Base-by-base conservation (phyloP, 768 basidiomycete species). In the Leccinum subtestaceum region DNA sequence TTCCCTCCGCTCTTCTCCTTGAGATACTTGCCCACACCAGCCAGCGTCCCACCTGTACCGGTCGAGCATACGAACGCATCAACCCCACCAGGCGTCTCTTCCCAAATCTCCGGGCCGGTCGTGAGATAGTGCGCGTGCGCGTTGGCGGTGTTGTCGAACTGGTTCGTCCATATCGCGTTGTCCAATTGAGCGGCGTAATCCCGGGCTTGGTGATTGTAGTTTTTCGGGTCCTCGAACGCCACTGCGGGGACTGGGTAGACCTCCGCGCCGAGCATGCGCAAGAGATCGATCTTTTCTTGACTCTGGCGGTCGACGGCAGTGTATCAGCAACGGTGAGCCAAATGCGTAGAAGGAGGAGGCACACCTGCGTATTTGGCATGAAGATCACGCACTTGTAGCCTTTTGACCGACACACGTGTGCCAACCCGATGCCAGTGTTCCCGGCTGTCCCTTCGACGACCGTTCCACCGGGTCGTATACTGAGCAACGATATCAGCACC, bases 371-470 rank as follows among this genome's bases (percentile, higher is more conserved):
- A 72, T 97, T 80, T 31, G 96, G 96, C 96, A 99, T 98, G 83
- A 92, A 99, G 69, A 99, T 99, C 10, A 99, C 96, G 73, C 97
- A 98, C 72, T 88, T 91, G 80, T 99, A 98, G 3, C 97, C 95
- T 66, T 80, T 85, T 7, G 93, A 84, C 63, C 97, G 79, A 75
- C 97, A 98, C 55, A 98, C 95, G 68, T 95, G 94, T 6, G 93
- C 95, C 32, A 98, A 81, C 36, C 95, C 95, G 57, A 97, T 97
- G 43, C 95, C 96, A 8, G 96, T 99, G 78, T 99, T 99, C 15
- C 96, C 96, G 40, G 96, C 96, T 3, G 96, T 99, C 3, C 96
- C 96, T 74, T 99, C 96, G 5, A 99, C 94, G 58, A 99, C 87
- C 2, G 95, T 98, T 2, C 96, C 96, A n/a, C 95, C 96, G 2